Conservation (phyloP, 768 basidiomycete species). For the Boletus vermiculosoides region DNA sequence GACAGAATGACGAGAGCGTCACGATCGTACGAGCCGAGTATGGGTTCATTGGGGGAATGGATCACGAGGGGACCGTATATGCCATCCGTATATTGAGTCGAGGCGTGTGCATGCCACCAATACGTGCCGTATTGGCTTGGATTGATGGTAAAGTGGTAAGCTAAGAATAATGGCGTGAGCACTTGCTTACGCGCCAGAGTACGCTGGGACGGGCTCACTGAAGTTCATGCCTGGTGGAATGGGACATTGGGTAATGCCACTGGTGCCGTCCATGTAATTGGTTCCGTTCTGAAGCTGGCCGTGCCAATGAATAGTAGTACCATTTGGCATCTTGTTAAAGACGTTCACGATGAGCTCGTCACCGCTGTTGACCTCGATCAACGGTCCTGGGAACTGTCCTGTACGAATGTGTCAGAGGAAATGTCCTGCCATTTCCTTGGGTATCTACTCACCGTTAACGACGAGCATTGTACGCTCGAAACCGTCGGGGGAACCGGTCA, state of each 20-base stretch:
- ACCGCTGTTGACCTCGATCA: conserved; percentile 36
- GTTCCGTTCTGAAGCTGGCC: conserved; percentile 44
- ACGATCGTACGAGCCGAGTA: conserved; percentile 36
- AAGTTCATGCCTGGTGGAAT: conserved; percentile 50
- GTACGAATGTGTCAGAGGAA: conserved; percentile 2
- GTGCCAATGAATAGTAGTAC: conserved; percentile 36
- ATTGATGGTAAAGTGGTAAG: conserved; percentile 42
- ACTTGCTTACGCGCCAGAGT: background rate
- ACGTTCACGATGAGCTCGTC: conserved; percentile 37
- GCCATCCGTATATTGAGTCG: conserved; percentile 47
- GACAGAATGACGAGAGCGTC: conserved; percentile 39
- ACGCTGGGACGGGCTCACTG: conserved; percentile 21
- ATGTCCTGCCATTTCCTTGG: background rate
- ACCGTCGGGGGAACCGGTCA: conserved; percentile 42
- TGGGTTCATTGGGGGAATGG: conserved; percentile 38
- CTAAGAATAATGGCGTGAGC: conserved; percentile 6
- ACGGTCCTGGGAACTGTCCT: conserved; percentile 37
- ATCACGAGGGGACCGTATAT: conserved; percentile 48
- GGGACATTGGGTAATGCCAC: conserved; percentile 49
- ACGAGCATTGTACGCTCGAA: conserved; percentile 43
- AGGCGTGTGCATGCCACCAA: conserved; percentile 48
- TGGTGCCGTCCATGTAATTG: conserved; percentile 48
- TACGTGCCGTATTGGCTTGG: conserved; percentile 43
- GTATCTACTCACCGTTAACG: conserved; percentile 40
- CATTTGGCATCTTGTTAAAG: conserved; percentile 32